These are phyloP conservation scores for Yamadazyma siamensis DNA, from an alignment of 1,139 yeast genomes.

Conservation along the genomic window DNA sequence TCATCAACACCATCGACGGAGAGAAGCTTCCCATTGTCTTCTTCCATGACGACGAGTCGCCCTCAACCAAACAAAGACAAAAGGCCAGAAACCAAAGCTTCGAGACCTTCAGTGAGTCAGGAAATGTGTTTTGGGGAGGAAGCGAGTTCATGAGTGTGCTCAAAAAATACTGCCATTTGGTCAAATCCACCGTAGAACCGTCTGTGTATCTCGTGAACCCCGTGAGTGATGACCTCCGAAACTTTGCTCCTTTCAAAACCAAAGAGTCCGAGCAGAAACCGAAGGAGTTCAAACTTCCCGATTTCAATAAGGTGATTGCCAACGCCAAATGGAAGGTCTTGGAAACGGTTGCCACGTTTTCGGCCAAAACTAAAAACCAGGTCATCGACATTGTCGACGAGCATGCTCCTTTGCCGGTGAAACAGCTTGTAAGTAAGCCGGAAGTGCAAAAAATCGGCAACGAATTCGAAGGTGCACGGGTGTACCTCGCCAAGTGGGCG, in stretches of 20 bases:
- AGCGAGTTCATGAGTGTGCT: constrained; percentile 63
- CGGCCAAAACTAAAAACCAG: constrained; percentile 64
- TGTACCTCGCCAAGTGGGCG: constrained; percentile 96
- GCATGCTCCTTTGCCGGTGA: constrained; percentile 63
- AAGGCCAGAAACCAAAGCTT: constrained; percentile 58
- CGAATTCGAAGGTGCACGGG: constrained; percentile 72
- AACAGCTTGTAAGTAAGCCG: constrained; percentile 65
- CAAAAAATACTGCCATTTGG: constrained; percentile 54
- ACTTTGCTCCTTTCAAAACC: constrained; percentile 63
- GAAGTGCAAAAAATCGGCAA: constrained; percentile 79
- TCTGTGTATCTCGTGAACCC: constrained; percentile 79
- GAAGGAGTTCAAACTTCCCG: constrained; percentile 28
- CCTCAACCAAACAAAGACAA: constrained; percentile 65
- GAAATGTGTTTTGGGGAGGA: constrained; percentile 87
- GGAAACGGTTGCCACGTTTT: constrained; percentile 79
- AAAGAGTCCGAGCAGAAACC: constrained; percentile 14
- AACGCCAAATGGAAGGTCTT: constrained; percentile 83
- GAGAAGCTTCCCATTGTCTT: constrained; percentile 77
- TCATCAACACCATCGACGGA: constrained; percentile 67
- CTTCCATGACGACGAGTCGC: constrained; percentile 87
- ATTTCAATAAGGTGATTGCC: constrained; percentile 49
- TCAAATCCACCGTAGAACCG: constrained; percentile 67
- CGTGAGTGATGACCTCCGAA: constrained; percentile 67
- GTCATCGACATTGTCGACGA: constrained; percentile 59
- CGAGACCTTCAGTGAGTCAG: constrained; percentile 68